Evolutionary conservation across 2,329 filamentous ascomycete genomes (phyloP).

Genomic region (Aspergillus amoenus): DNA sequence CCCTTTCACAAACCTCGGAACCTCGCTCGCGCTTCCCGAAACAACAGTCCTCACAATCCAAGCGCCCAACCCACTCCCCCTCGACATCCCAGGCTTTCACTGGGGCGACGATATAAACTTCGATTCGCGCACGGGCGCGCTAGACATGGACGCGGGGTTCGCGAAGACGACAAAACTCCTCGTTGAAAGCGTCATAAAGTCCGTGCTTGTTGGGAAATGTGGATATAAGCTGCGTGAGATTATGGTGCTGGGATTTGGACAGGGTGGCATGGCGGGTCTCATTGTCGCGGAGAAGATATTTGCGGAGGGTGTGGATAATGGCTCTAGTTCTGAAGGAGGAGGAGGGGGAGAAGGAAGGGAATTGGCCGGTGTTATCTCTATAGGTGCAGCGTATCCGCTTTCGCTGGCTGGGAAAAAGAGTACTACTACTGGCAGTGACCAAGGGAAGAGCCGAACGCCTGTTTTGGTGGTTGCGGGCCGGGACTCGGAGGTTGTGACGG

Average conservation of each 20-base stretch:
- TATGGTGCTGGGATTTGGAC: constrained; percentile 65
- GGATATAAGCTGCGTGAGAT: constrained; percentile 63
- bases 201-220: constrained; percentile 54
- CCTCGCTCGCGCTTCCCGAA: constrained; percentile 70
- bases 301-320: neutral
- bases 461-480: constrained; percentile 43
- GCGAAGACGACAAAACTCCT: constrained; percentile 49
- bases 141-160: constrained; percentile 65
- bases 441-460: constrained; percentile 39
- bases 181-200: constrained; percentile 52
- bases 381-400: constrained; percentile 43
- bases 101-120: constrained; percentile 68
- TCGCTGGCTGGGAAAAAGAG: constrained; percentile 31
- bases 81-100: constrained; percentile 66
- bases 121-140: constrained; percentile 49
- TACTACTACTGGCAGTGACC: constrained; percentile 3
- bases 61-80: constrained; percentile 67
- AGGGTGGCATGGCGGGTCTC: constrained; percentile 64
- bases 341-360: constrained; percentile 9
- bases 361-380: constrained; percentile 40
- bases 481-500: constrained; percentile 55
- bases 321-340: constrained; percentile 1
- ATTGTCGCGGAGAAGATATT: constrained; percentile 52
- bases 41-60: constrained; percentile 74
- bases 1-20: constrained; percentile 68